Evolutionary conservation across 176 grass and related monocot genomes (phyloP), one percentile per base, ranked within the genome.

Genomic region (Carex cristatella): DNA sequence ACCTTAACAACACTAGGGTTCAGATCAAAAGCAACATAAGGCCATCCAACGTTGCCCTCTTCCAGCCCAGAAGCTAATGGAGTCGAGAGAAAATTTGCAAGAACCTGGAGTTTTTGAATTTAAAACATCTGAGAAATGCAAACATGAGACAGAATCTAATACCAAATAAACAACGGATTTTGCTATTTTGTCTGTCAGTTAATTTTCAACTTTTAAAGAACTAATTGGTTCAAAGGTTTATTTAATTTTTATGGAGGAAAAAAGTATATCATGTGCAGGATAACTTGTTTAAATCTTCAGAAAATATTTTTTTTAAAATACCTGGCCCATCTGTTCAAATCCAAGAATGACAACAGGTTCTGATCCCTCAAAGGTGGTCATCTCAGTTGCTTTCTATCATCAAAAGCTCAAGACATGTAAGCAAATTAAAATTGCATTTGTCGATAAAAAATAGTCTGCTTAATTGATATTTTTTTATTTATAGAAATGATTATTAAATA

Each of bases 311-410:
- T 14, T 3, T 79, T 57, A 32, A 69, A 27, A 49, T 94, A 98
- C 91, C 91, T 95, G 88, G 35, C 96, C 96, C 93, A 95, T 95
- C 85, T 95, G 89, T 79, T 84, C 93, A 89, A 98, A 98, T 81
- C 96, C 96, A 79, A 98, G 88, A 91, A 98, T 94, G 68, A 98
- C 85, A 81, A 98, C 85, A 58, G 96, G 96, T 87, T 98, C 93
- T 23, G 91, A 91, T 28, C 93, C 92, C 82, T 90, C 90, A 81
- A 94, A 98, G 72, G 81, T 98, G 14, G 87, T 82, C 40, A 73
- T 84, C 68, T 95, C 91, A 76, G 59, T 83, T 68, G 81, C 69
- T 89, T 95, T 98, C 96, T 98, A 42, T 30, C 79, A 65, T 81
- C 38, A 55, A 67, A 23, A 83, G 51, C 9, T 10, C n/a, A 69